phyloP scores from a whole-genome alignment of 257 asterid genomes.

The Solanum dulcamara region DNA sequence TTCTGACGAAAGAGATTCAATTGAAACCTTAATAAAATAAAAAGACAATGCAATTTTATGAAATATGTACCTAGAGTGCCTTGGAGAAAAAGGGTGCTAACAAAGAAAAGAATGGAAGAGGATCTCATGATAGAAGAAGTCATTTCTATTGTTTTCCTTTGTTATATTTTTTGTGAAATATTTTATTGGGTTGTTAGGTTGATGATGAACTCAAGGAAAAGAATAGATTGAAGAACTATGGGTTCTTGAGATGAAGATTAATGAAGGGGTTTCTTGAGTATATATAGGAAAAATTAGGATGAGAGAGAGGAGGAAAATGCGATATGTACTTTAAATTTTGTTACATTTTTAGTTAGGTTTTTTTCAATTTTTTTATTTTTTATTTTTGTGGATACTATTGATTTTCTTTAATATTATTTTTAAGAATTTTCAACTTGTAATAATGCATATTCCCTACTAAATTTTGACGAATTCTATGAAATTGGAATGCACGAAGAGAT shows the following conservation, averaged over 20 bases:
- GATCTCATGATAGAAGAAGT: neutral
- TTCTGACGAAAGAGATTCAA: neutral
- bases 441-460: neutral
- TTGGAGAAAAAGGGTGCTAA: constrained; percentile 22
- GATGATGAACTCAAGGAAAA: neutral
- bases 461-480: neutral
- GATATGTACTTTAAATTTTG: neutral
- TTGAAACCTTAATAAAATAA: no score
- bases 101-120: constrained; percentile 6
- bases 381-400: neutral
- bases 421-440: neutral
- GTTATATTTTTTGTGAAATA: neutral
- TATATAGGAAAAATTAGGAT: neutral
- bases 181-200: neutral
- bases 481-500: neutral
- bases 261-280: neutral
- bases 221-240: neutral
- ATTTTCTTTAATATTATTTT: neutral
- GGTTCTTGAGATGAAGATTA: neutral
- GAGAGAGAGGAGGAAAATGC: neutral
- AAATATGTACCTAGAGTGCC: constrained; percentile 31
- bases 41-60: neutral
- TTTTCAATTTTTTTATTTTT: neutral
- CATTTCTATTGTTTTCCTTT: neutral
- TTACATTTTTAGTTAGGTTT: neutral